Evolutionary conservation across 2,329 filamentous ascomycete species (phyloP).

Genomic region (Venturia effusa): DNA sequence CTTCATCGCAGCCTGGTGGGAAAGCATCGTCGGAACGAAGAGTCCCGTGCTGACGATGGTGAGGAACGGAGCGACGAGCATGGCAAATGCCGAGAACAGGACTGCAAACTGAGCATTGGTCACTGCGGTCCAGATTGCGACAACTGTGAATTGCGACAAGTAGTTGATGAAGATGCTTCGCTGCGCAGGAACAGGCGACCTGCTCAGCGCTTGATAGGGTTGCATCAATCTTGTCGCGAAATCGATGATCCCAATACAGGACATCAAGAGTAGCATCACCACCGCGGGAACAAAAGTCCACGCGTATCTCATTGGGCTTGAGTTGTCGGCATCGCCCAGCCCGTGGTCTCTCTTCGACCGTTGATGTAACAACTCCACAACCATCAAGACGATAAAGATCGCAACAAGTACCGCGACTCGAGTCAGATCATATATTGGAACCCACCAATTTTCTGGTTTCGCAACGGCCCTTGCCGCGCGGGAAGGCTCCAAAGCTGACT

Average conservation of each 20-base stretch:
- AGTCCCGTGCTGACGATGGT: constrained; percentile 4
- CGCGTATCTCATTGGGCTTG: background rate
- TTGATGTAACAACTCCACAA: constrained; percentile 3
- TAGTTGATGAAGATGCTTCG: constrained; percentile 6
- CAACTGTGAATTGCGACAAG: background rate
- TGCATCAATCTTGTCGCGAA: constrained; percentile 1
- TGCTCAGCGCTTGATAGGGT: background rate
- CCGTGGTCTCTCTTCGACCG: background rate
- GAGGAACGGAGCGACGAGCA: constrained; percentile 6
- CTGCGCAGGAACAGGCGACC: background rate
- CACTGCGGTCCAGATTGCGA: constrained; percentile 3
- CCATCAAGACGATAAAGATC: background rate
- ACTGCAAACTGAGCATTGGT: background rate
- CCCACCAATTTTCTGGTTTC: constrained; percentile 7
- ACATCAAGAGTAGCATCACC: background rate
- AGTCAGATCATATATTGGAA: background rate
- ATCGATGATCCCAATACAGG: background rate
- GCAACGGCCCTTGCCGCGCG: background rate
- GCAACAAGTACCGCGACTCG: background rate
- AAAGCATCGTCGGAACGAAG: background rate
- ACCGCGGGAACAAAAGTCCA: background rate
- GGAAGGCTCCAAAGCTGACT: background rate
- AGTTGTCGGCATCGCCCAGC: background rate
- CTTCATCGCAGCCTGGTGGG: background rate
- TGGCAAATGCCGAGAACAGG: background rate